Base-by-base conservation (phyloP, 78 protist species). In the Cavenderia fasciculata region DNA sequence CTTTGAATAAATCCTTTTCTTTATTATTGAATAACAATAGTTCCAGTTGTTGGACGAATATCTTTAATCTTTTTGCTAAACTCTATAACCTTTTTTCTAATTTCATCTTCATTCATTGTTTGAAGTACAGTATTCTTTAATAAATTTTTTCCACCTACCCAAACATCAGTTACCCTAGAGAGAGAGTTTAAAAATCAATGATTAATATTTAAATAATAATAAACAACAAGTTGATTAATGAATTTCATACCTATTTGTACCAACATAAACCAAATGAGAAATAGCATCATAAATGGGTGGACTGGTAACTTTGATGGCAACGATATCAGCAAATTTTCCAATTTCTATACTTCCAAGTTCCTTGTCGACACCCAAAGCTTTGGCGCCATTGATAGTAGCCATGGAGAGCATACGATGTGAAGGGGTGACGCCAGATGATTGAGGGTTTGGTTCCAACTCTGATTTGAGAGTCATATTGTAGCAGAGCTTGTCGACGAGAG, bases 311-410 rank as follows among this genome's bases (percentile, higher is more conserved):
- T 74, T 87, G 59, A 87, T 75, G 2, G 93, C 93, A 18, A 87
- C 74, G 52, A 87, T 68, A 59, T 87, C 93, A 0, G 93, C 93
- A 2, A 61, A 25, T 59, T 87, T 87, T 21, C 93, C 93, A 36
- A 72, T 29, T 59, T 87, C 77, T 6, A 87, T 23, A 40, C 84
- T 70, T 12, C 93, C 93, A 2, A 87, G 34, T 40, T 76, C n/a
- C 4, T 74, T n/a, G n/a, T 87, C 93, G 52, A 87, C 74, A 77
- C 94, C 94, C 21, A 78, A 19, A 8, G 94, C 94, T 11, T 69
- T 74, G n/a, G 94, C 94, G 31, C 94, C 94, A n/a, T 89, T 89
- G 34, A 89, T 49, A 2, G 94, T 89, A 2, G 88, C 88, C 84
- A 89, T 74, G 21, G 27, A 16, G 2, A 72, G 2, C 0, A 74